Evolutionary conservation across 805 yeast genomes (phyloP), one percentile per base, ranked within the genome.

Genomic region (Schwanniomyces occidentalis): DNA sequence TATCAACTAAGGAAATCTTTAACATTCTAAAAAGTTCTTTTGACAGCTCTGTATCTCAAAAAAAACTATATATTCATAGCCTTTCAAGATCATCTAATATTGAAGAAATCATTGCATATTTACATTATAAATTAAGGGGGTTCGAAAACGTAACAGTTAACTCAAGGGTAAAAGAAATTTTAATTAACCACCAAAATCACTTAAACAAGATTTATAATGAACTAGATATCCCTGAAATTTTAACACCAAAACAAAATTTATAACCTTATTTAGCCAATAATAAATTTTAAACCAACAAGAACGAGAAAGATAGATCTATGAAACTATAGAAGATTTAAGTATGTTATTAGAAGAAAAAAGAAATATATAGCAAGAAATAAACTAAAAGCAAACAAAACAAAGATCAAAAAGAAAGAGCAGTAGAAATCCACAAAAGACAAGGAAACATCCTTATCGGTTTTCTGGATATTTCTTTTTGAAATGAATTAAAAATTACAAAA

Each of bases 71-170:
- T 19, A n/a, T n/a, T n/a, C n/a, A n/a, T n/a, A n/a, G n/a, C n/a
- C n/a, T n/a, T 3, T 41, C 24, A 21, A 30, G 8, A 14, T 21
- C n/a, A 34, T 46, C 38, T 1, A 38, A 44, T 19, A 34, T 38
- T 14, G 44, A 44, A 14, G 59, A 51, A 20, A 30, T 44, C 5
- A 37, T 54, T 16, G 43, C 55, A 1, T 54, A 53, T 29, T 34
- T 56, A 24, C 48, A 44, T 30, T 48, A 46, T 34, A 42, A 42
- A 24, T 26, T 45, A 20, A 31, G 33, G 12, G 14, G 35, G 10
- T 40, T 30, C 23, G 36, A 37, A 27, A 30, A 26, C 23, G 21
- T 35, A 22, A 22, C 30, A 16, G 21, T 35, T 13, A 20, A 25
- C 22, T 23, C 24, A 7, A 20, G 38, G 24, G 25, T 30, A 10